Base-by-base conservation (phyloP, 768 basidiomycete genomes). In the Plicaturopsis crispa region DNA sequence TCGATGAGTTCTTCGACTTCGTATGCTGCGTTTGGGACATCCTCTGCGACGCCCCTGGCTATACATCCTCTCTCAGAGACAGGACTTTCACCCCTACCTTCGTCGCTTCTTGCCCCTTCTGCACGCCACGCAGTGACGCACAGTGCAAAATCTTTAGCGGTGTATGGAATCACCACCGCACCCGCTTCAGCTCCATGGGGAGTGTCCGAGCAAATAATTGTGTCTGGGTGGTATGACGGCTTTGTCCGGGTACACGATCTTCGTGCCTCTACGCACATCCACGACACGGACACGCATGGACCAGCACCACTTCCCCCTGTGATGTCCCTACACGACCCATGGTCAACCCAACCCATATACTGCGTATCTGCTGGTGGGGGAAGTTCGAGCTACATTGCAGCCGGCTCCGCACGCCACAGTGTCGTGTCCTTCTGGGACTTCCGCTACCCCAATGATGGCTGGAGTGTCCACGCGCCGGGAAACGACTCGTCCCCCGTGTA, bases 201-300 rank as follows among this genome's bases (percentile, higher is more conserved):
- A 3, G 59, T 72, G 2, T 82, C 84, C 3, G 75, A 82, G 13
- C 70, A 85, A 49, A 71, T 86, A 14, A 40, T 91, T 17, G 67
- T 86, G 24, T 81, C 84, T 1, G 88, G 85, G 1, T 89, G 87
- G 85, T 90, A 76, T 55, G 84, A 91, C 52, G 81, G 87, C 8
- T 55, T 67, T 34, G 80, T 86, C 23, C 70, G 74, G 24, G 69
- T 85, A 36, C 79, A 87, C 57, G 88, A 90, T 55, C 69, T 90
- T 28, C 84, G 87, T 18, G 65, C 73, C 13, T 34, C 55, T 20
- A 35, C 46, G 12, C 48, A 48, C 32, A 43, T 43, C 2, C 35
- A 45, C 20, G 32, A 39, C 33, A 44, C 40, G 6, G 32, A 37
- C 8, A 21, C 43, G 13, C 38, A 31, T 26, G 51, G 49, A 18